A percentile compares a stretch with the other conserved stretches of the same genome.
phyloP scores from a whole-genome alignment of 139 green algal species.

The Trebouxia sp. region DNA sequence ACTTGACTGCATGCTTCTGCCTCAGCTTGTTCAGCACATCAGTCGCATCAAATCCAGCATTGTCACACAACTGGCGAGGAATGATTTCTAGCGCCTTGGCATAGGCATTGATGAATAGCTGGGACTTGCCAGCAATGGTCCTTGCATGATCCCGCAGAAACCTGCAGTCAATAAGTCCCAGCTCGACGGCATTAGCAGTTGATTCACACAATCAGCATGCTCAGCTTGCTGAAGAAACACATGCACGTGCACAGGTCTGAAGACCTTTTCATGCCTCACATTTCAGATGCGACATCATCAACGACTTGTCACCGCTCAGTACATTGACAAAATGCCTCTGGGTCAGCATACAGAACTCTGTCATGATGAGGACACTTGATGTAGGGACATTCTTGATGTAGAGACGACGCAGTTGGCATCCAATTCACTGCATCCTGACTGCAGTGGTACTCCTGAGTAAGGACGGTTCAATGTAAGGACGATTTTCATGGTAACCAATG shows the following conservation, averaged over 20 bases:
- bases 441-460: not conserved
- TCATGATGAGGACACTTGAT: too few species aligned
- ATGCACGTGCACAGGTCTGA: not conserved
- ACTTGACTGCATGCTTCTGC: constrained; percentile 89
- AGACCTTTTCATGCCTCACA: too few species aligned
- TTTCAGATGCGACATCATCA: too few species aligned
- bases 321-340: too few species aligned
- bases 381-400: too few species aligned
- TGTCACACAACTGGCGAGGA: constrained; percentile 95
- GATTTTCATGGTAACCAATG: too few species aligned
- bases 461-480: not conserved
- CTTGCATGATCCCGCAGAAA: constrained; percentile 57
- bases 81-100: constrained; percentile 93
- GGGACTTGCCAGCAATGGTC: constrained; percentile 81
- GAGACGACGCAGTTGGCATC: too few species aligned
- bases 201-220: not conserved
- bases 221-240: not conserved
- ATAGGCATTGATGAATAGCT: constrained; percentile 97
- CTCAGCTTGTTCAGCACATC: constrained; percentile 97
- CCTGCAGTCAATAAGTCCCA: too few species aligned
- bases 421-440: too few species aligned
- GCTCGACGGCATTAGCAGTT: too few species aligned
- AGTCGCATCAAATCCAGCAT: constrained; percentile 96
- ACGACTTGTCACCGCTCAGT: too few species aligned
- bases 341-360: too few species aligned